Percentiles rank a stretch among this genome's conserved stretches.
Conservation (phyloP, 108 stramenopile species). For the Cyclotella sp. region DNA sequence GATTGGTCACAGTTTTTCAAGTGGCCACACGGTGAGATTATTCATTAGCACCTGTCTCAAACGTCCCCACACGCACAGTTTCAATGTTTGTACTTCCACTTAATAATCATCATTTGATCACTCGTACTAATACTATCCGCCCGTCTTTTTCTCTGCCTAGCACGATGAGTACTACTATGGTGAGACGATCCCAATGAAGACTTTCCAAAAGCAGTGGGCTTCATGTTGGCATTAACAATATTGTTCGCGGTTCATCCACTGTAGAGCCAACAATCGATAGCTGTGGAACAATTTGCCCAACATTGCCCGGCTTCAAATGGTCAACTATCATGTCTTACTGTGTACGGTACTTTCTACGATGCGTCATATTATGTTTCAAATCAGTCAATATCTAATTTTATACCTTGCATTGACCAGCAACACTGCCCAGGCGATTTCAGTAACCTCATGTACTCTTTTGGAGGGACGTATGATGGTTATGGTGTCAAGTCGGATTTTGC, state of each 20-base stretch:
- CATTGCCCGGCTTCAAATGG: not conserved
- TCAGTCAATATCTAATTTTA: no score
- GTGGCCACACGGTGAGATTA: not conserved
- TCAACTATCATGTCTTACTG: conserved; percentile 36
- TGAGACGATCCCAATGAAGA: not conserved
- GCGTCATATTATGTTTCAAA: no score
- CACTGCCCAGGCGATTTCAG: conserved; percentile 1
- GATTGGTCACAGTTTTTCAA: not conserved
- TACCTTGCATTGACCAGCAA: not conserved
- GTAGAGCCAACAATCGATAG: conserved; percentile 23
- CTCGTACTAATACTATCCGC: no score
- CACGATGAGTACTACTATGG: no score
- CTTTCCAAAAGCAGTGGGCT: not conserved
- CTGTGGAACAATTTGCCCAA: conserved; percentile 17
- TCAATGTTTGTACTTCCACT: no score
- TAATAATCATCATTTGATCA: no score
- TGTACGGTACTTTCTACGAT: no score
- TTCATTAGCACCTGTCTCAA: no score
- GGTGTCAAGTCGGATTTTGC: not conserved
- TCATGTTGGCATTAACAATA: not conserved
- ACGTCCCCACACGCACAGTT: no score
- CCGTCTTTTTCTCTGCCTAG: no score
- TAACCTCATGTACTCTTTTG: conserved; percentile 32
- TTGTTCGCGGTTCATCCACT: not conserved
- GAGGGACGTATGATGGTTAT: conserved; percentile 3